Conservation (phyloP, 2,329 filamentous ascomycete species). For the Penicillium sp. region DNA sequence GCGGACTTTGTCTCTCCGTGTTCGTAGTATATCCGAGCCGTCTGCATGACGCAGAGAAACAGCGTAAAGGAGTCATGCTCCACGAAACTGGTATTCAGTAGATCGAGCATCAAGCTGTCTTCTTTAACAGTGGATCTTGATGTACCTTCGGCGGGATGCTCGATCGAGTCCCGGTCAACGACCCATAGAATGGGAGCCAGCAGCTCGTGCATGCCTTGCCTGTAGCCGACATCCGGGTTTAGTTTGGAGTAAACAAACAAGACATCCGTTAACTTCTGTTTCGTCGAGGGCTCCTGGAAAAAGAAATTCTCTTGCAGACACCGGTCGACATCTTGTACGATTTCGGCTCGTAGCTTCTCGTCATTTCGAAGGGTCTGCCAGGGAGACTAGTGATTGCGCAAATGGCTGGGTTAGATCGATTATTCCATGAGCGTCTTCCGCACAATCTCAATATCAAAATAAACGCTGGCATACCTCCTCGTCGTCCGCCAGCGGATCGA, state of each 20-base stretch:
- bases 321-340: constrained; percentile 89
- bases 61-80: constrained; percentile 91
- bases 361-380: constrained; percentile 88
- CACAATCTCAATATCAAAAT: neutral
- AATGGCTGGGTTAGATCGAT: constrained; percentile 26
- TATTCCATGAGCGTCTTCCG: constrained; percentile 19
- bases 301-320: constrained; percentile 88
- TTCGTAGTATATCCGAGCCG: constrained; percentile 84
- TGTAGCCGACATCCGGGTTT: constrained; percentile 83
- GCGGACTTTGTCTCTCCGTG: constrained; percentile 55
- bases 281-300: constrained; percentile 78
- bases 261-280: constrained; percentile 81
- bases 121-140: constrained; percentile 24
- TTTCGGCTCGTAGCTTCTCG: constrained; percentile 81
- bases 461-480: constrained; percentile 56
- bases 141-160: constrained; percentile 44
- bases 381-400: constrained; percentile 68
- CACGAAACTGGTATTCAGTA: constrained; percentile 72
- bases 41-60: constrained; percentile 86
- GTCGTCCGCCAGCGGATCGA: constrained; percentile 87
- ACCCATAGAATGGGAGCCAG: constrained; percentile 87
- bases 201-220: constrained; percentile 99
- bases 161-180: constrained; percentile 77
- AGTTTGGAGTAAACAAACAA: constrained; percentile 95
- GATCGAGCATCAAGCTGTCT: constrained; percentile 63